A percentile compares a stretch with the other conserved stretches of the same genome.
Evolutionary conservation across 495 filamentous ascomycete genomes (phyloP).

Genomic region (Geoglossum glabrum): DNA sequence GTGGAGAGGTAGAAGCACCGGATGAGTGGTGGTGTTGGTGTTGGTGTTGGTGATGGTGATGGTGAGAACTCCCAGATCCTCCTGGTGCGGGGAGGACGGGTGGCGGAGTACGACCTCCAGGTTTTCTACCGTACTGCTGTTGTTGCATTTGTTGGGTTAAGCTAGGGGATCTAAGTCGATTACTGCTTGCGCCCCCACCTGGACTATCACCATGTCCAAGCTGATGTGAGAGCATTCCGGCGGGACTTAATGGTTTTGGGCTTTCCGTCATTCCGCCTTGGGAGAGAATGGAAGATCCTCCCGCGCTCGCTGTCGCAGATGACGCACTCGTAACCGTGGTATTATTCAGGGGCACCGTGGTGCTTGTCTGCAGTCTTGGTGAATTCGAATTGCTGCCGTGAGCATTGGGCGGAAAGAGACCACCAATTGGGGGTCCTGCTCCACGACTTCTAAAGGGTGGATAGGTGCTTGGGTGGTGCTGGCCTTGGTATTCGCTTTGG

Average conservation of each 20-base stretch:
- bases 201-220: slow-evolving; percentile 28
- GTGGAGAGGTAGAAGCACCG: background rate
- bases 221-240: slow-evolving; percentile 38
- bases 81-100: slow-evolving; percentile 17
- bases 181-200: slow-evolving; percentile 19
- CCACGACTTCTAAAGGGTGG: slow-evolving; percentile 42
- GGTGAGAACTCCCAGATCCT: slow-evolving; percentile 18
- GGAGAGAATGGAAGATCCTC: slow-evolving; percentile 41
- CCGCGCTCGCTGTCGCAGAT: slow-evolving; percentile 26
- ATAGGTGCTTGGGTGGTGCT: slow-evolving; percentile 46
- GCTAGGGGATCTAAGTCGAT: slow-evolving; percentile 48
- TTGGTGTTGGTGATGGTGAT: slow-evolving; percentile 36
- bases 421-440: slow-evolving; percentile 40
- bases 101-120: slow-evolving; percentile 19
- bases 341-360: background rate
- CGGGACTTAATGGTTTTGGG: slow-evolving; percentile 69
- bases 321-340: slow-evolving; percentile 18
- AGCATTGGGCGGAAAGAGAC: slow-evolving; percentile 26
- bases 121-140: slow-evolving; percentile 37
- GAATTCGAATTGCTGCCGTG: slow-evolving; percentile 24
- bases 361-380: slow-evolving; percentile 9
- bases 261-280: slow-evolving; percentile 63
- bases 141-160: slow-evolving; percentile 48
- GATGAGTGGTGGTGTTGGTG: slow-evolving; percentile 24
- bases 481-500: slow-evolving; percentile 31